Evolutionary conservation across 495 filamentous ascomycete genomes (phyloP).

Genomic region (Aspergillus ellipticus): DNA sequence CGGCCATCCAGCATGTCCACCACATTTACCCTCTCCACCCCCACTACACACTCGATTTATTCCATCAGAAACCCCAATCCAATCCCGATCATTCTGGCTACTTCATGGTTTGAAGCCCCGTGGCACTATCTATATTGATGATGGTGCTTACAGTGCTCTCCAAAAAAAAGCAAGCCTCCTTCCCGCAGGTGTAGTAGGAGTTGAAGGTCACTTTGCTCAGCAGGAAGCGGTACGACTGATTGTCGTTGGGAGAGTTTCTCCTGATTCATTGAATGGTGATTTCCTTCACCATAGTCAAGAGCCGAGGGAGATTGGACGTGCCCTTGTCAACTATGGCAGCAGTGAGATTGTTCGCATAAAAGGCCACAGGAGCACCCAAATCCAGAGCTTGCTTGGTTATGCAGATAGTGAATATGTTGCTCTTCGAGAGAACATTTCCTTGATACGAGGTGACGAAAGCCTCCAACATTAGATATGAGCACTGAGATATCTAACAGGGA

Average conservation of each 20-base stretch:
- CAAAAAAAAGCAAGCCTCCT: conserved; percentile 80
- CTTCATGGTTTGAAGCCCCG: conserved; percentile 90
- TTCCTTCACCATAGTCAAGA: conserved; percentile 42
- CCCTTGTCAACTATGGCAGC: conserved; percentile 91
- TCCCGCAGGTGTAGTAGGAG: conserved; percentile 84
- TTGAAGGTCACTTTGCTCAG: conserved; percentile 81
- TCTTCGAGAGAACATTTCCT: conserved; percentile 79
- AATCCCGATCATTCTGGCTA: conserved; percentile 94
- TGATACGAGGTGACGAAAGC: conserved; percentile 48
- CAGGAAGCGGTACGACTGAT: conserved; percentile 86
- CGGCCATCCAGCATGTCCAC: conserved; percentile 1
- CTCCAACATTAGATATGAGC: not conserved
- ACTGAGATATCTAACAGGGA: not conserved
- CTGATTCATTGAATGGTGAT: conserved; percentile 39
- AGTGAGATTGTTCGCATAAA: conserved; percentile 78
- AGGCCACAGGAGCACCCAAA: conserved; percentile 77
- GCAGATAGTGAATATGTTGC: conserved; percentile 95
- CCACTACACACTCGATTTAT: conserved; percentile 93
- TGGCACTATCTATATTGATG: conserved; percentile 88
- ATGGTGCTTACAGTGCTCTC: conserved; percentile 77
- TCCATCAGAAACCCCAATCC: conserved; percentile 78
- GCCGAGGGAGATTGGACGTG: conserved; percentile 78
- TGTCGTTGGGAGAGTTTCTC: conserved; percentile 58
- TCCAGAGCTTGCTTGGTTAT: conserved; percentile 76
- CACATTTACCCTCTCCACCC: conserved; percentile 27